These are phyloP conservation scores for Sugiyamaella xylanicola DNA, from an alignment of 1,139 yeast species.

Conservation along the genomic window DNA sequence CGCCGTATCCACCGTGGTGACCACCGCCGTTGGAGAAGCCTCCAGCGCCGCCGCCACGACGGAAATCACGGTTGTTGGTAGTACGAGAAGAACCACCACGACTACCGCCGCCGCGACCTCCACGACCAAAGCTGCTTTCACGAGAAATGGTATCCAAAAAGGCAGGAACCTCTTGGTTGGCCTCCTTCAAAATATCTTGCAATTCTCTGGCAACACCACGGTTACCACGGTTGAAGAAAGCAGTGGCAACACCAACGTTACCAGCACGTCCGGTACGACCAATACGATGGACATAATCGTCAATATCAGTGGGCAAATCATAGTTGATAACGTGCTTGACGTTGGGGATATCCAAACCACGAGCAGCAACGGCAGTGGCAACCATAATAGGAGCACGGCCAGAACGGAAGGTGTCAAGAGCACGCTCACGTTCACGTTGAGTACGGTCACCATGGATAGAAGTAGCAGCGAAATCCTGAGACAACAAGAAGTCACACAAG, in stretches of 20 bases:
- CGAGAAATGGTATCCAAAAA: slow-evolving; percentile 80
- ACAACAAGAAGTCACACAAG: slow-evolving; percentile 86
- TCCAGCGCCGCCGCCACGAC: slow-evolving; percentile 40
- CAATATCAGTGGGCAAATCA: slow-evolving; percentile 95
- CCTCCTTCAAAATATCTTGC: slow-evolving; percentile 85
- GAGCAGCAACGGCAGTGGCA: slow-evolving; percentile 98
- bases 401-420: slow-evolving; percentile 81
- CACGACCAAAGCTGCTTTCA: slow-evolving; percentile 68
- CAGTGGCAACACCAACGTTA: slow-evolving; percentile 96
- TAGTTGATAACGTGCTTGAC: slow-evolving; percentile 97
- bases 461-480: slow-evolving; percentile 92
- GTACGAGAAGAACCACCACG: slow-evolving; percentile 52
- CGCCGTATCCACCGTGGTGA: slow-evolving; percentile 38
- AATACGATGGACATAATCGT: slow-evolving; percentile 98
- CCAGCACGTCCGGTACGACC: slow-evolving; percentile 99
- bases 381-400: slow-evolving; percentile 92
- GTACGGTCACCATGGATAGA: slow-evolving; percentile 99
- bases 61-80: slow-evolving; percentile 42
- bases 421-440: slow-evolving; percentile 97
- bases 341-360: slow-evolving; percentile 99
- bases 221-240: slow-evolving; percentile 96
- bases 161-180: slow-evolving; percentile 95
- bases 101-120: slow-evolving; percentile 59
- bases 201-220: slow-evolving; percentile 85
- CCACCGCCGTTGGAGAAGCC: slow-evolving; percentile 40